phyloP scores from a whole-genome alignment of 2,329 filamentous ascomycete genomes.

The Fusarium bulbicola region DNA sequence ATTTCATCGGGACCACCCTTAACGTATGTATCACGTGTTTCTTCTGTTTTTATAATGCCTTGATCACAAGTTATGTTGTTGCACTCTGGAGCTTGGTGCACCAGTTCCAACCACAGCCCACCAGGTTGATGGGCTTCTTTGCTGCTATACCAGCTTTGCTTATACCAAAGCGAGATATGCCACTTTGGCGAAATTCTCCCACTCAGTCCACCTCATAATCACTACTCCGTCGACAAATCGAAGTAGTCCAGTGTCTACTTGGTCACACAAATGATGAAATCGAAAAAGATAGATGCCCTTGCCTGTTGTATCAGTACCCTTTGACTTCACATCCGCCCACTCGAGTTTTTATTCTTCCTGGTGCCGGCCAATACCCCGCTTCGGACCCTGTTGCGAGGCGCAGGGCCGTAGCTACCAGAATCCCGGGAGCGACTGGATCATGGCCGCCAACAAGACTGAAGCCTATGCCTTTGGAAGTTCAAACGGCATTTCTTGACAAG shows the following conservation, averaged over 20 bases:
- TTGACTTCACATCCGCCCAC: slow-evolving; percentile 7
- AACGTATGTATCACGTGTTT: slow-evolving; percentile 38
- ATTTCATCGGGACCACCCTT: neutral
- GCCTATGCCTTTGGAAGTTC: slow-evolving; percentile 22
- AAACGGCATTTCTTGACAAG: slow-evolving; percentile 21
- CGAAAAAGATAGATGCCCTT: slow-evolving; percentile 3
- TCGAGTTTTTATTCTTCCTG: slow-evolving; percentile 17
- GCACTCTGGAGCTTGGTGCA: neutral
- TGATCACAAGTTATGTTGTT: neutral
- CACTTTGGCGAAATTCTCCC: slow-evolving; percentile 10
- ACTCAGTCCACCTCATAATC: slow-evolving; percentile 15
- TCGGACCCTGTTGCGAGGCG: slow-evolving; percentile 32
- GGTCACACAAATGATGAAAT: slow-evolving; percentile 18
- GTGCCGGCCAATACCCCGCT: slow-evolving; percentile 27
- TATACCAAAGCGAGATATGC: slow-evolving; percentile 22
- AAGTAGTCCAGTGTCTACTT: slow-evolving; percentile 24
- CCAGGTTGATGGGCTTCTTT: neutral
- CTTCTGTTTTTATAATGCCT: neutral
- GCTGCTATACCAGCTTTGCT: slow-evolving; percentile 39
- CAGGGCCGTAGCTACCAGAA: slow-evolving; percentile 38
- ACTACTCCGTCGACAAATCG: slow-evolving; percentile 16
- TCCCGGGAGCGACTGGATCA: slow-evolving; percentile 29
- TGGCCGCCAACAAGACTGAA: slow-evolving; percentile 33
- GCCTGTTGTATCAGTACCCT: slow-evolving; percentile 1
- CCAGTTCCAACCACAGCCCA: neutral